Evolutionary conservation across 108 stramenopile species (phyloP), one percentile per base, ranked within the genome.

Genomic region (Nitzschia putrida): DNA sequence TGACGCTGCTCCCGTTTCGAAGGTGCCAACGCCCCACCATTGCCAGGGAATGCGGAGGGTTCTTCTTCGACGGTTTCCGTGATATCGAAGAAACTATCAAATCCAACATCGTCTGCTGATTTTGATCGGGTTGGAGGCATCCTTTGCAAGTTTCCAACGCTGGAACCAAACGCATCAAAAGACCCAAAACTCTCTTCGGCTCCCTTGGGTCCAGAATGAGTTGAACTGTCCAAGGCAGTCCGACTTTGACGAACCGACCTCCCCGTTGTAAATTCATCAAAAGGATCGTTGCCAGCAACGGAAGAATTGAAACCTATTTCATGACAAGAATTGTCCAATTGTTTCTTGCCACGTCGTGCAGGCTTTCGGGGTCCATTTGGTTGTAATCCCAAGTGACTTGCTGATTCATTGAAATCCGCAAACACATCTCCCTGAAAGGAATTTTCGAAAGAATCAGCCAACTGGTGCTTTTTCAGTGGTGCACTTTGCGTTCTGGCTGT

Each of bases 401-500:
- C 18, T 49, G 47, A 34, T 34, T 34, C 29, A 2, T 49, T 1
- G 29, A 59, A 34, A 5, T 10, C 11, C 34, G 58, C 58, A 40
- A 59, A 34, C 5, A 20, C n/a, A 7, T 59, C 58, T 2, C 58
- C 58, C 26, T n/a, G 23, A 59, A 59, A 59, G 1, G 58, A 59
- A 2, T 59, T 37, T 29, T 39, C 10, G 4, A 29, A 59, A 1
- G 58, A 13, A 22, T 25, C 25, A 2, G 23, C 2, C 26, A n/a
- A 37, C 1, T 59, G 12, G 3, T 13, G 34, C 16, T 23, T 23
- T 3, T 34, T 14, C 34, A 59, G 1, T 2, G 58, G 58, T 3
- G 58, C 58, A 7, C 58, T 59, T 12, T 29, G 29, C 3, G 58
- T 59, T 2, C 58, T 23, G 2, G 58, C 11, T 2, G 26, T 20